Evolutionary conservation across 2,329 filamentous ascomycete species (phyloP).

Genomic region (Leptographium galeiforme): DNA sequence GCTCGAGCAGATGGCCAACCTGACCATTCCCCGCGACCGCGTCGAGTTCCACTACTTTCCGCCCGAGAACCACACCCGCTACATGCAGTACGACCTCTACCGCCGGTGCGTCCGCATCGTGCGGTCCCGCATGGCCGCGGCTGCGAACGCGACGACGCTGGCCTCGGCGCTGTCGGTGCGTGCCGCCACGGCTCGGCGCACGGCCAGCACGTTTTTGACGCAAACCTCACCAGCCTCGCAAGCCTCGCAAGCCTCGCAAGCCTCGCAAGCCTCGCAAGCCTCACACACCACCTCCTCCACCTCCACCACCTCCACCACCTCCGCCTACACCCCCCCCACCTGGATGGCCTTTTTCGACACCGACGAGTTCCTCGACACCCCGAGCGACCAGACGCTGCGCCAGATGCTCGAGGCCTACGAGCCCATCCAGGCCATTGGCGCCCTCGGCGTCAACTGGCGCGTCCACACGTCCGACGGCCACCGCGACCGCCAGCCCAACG

Average conservation of each 20-base stretch:
- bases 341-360: slow-evolving; percentile 10
- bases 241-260: no score
- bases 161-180: no score
- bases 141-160: no score
- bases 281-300: no score
- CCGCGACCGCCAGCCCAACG: slow-evolving; percentile 4
- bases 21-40: slow-evolving; percentile 4
- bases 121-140: not conserved
- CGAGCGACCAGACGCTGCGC: slow-evolving; percentile 3
- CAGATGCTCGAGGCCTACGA: slow-evolving; percentile 5
- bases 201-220: no score
- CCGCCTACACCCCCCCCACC: not conserved
- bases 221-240: no score
- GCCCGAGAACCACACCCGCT: slow-evolving; percentile 4
- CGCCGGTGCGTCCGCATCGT: slow-evolving; percentile 3
- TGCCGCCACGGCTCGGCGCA: no score
- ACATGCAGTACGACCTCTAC: slow-evolving; percentile 9
- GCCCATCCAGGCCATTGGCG: slow-evolving; percentile 6
- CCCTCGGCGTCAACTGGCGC: slow-evolving; percentile 7
- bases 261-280: no score
- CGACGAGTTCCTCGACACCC: slow-evolving; percentile 8
- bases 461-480: slow-evolving; percentile 8
- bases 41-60: slow-evolving; percentile 8
- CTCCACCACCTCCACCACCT: not conserved
- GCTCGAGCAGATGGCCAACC: slow-evolving; percentile 3